Conservation (phyloP, 2,329 filamentous ascomycete species). For the Aureobasidium pullulans region DNA sequence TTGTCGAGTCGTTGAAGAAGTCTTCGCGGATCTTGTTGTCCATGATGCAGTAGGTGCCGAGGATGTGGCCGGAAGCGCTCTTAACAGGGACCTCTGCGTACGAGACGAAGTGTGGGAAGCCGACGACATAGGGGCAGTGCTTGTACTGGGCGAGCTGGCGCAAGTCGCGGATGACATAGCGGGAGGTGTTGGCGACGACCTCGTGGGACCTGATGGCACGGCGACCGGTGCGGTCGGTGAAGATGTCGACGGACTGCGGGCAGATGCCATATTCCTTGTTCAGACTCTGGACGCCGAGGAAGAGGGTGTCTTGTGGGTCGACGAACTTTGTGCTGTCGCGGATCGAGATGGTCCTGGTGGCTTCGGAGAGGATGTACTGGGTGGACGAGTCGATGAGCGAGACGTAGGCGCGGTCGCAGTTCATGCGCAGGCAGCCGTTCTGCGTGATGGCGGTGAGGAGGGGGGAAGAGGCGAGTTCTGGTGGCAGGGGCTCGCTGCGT, state of each 20-base stretch:
- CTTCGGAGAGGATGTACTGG: constrained; percentile 33
- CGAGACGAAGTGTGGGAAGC: constrained; percentile 26
- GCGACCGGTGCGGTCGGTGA: constrained; percentile 23
- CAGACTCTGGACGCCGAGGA: constrained; percentile 27
- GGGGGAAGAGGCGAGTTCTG: not conserved
- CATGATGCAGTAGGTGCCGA: constrained; percentile 29
- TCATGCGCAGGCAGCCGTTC: constrained; percentile 28
- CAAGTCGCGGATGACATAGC: constrained; percentile 29
- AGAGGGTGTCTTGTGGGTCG: constrained; percentile 22
- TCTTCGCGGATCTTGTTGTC: constrained; percentile 22
- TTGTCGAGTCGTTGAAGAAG: constrained; percentile 17
- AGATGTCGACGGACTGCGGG: constrained; percentile 24
- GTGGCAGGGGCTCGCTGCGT: not conserved
- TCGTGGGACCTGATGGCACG: constrained; percentile 18
- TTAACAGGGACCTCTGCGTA: constrained; percentile 29
- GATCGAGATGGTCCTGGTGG: constrained; percentile 26
- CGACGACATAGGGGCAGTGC: constrained; percentile 24
- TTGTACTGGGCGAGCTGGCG: constrained; percentile 23
- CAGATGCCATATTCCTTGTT: constrained; percentile 27
- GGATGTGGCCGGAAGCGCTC: constrained; percentile 25
- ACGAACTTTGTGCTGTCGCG: constrained; percentile 11
- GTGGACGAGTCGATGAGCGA: constrained; percentile 29
- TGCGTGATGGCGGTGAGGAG: constrained; percentile 24
- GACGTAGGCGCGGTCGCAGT: constrained; percentile 28
- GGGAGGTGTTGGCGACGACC: constrained; percentile 25